phyloP scores from a whole-genome alignment of 345 rosid species.

The Melaleuca alternifolia region DNA sequence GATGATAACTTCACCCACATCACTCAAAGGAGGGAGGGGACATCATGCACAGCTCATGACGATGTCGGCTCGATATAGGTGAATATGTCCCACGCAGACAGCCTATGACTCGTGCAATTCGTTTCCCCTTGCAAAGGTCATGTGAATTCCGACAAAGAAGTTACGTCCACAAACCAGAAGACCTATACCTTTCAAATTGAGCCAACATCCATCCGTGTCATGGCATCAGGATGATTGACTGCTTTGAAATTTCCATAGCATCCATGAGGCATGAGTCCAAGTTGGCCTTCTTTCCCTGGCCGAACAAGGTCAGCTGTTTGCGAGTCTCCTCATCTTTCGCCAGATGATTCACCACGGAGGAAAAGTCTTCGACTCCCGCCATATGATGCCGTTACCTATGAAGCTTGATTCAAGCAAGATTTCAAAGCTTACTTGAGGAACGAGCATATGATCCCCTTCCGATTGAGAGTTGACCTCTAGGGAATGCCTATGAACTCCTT shows the following conservation, averaged over 20 bases:
- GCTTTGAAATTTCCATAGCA: no score
- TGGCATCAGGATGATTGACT: no score
- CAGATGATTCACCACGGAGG: neutral
- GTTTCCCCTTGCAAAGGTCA: neutral
- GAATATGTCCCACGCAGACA: neutral
- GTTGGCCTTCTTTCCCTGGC: neutral
- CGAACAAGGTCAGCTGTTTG: neutral
- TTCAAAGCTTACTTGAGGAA: neutral
- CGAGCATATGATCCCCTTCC: neutral
- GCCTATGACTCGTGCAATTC: neutral
- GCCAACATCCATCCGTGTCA: neutral
- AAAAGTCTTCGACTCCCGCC: neutral
- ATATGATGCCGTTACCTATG: neutral
- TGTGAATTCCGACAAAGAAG: neutral
- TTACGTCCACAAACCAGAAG: neutral
- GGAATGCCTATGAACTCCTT: slow-evolving; percentile 4
- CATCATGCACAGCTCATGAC: neutral
- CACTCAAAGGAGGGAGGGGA: neutral
- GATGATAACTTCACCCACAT: neutral
- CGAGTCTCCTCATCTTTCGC: neutral
- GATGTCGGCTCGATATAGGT: neutral
- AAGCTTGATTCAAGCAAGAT: neutral
- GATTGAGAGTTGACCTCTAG: neutral
- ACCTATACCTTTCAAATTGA: neutral
- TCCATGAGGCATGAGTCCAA: neutral